phyloP scores from a whole-genome alignment of 2,329 filamentous ascomycete species.

The Magnaporthiopsis rhizophila region DNA sequence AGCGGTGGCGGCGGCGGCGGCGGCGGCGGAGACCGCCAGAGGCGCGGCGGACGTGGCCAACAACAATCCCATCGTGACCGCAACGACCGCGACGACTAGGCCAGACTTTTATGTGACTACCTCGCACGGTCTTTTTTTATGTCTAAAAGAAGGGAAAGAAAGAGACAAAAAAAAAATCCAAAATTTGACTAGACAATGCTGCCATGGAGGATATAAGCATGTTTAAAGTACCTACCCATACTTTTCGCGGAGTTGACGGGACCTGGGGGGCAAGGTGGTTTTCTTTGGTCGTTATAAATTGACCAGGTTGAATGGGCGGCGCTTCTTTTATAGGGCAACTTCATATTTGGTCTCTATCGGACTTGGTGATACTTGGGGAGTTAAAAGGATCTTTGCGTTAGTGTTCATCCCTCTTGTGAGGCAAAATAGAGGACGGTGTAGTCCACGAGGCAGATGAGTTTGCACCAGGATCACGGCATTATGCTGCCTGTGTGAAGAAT shows the following conservation, averaged over 20 bases:
- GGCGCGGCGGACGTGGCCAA: slow-evolving; percentile 11
- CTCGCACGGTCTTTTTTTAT: neutral
- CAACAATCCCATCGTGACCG: slow-evolving; percentile 21
- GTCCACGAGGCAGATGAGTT: neutral
- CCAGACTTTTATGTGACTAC: slow-evolving; percentile 10
- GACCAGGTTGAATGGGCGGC: neutral
- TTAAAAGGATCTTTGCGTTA: neutral
- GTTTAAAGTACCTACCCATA: neutral
- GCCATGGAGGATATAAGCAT: neutral
- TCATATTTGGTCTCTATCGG: neutral
- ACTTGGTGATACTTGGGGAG: neutral
- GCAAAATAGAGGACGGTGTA: neutral
- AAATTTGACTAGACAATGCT: neutral
- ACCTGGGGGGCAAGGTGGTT: neutral
- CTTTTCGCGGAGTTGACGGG: neutral
- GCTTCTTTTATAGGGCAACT: neutral
- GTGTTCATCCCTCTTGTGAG: neutral
- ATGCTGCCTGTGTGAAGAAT: neutral
- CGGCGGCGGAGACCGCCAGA: slow-evolving; percentile 17
- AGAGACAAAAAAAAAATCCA: neutral
- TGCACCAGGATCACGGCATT: neutral
- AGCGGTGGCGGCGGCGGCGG: slow-evolving; percentile 18
- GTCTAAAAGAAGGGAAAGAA: neutral
- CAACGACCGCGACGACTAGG: slow-evolving; percentile 49
- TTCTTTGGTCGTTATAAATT: neutral